These are phyloP conservation scores for Eutypella sp. DNA, from an alignment of 2,329 filamentous ascomycete species.

Conservation along the genomic window DNA sequence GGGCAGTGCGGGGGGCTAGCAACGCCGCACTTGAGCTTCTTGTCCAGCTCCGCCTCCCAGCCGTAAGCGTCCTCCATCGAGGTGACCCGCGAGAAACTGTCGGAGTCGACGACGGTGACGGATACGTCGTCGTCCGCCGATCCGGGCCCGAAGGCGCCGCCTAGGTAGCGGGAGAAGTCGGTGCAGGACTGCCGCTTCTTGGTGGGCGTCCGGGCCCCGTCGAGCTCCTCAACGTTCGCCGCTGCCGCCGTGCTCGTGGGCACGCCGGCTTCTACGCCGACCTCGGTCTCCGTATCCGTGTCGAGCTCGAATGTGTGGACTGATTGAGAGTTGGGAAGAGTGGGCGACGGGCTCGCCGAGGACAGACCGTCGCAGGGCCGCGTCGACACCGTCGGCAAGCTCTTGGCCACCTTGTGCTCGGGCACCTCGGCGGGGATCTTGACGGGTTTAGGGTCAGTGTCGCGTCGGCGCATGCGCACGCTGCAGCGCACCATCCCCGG, in stretches of 20 bases:
- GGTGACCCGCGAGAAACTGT: constrained; percentile 20
- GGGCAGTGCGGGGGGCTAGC: constrained; percentile 13
- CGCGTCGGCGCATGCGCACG: constrained; percentile 20
- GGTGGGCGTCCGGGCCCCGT: constrained; percentile 22
- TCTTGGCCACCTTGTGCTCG: constrained; percentile 18
- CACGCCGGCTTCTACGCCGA: constrained; percentile 12
- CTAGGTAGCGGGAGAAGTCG: constrained; percentile 36
- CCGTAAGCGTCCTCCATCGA: constrained; percentile 43
- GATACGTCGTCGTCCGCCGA: constrained; percentile 24
- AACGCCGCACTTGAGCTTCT: constrained; percentile 20
- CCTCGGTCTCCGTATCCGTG: constrained; percentile 22
- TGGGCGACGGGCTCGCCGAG: constrained; percentile 11
- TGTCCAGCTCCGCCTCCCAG: constrained; percentile 47
- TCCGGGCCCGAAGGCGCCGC: constrained; percentile 24
- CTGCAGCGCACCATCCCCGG: constrained; percentile 17
- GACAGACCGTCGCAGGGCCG: constrained; percentile 5
- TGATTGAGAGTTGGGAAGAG: constrained; percentile 14
- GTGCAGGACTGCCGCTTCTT: constrained; percentile 18
- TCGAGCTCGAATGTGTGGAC: constrained; percentile 18
- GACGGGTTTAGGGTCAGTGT: constrained; percentile 22
- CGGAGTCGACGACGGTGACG: constrained; percentile 23
- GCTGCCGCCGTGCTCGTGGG: constrained; percentile 3
- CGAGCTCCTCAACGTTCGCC: constrained; percentile 9
- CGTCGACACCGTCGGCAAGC: constrained; percentile 15
- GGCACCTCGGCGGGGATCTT: constrained; percentile 25